Evolutionary conservation across 148 eudicot species (phyloP), one percentile per base, ranked within the genome.

Genomic region (Fagopyrum esculentum): DNA sequence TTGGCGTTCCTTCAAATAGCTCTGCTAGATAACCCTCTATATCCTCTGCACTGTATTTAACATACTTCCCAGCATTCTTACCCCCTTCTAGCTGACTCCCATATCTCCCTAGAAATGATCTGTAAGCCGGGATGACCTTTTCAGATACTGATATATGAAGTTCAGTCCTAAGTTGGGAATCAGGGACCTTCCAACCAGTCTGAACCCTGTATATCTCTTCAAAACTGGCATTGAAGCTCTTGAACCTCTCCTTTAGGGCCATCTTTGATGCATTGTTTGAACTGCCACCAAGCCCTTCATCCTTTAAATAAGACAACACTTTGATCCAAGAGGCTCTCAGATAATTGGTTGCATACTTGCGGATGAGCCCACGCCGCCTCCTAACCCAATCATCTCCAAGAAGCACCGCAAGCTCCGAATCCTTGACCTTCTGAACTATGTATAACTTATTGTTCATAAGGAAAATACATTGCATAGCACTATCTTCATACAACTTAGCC

Each of bases 111-210:
- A 90, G 66, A 81, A 96, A 96, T 3, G 94, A 76, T 46, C 98
- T 90, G 66, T 90, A 90, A 1, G 99, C 99, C 30, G 97, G 97
- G 71, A 92, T 74, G 44, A 96, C 87, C 75, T 84, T 90, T 82
- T 92, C 99, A 1, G 94, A 90, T 81, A 96, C 88, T 6, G 98
- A 96, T 77, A 96, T 96, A 74, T 88, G 73, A 72, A 96, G 99
- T 79, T 96, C 99, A 8, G 85, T 87, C 50, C 97, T 87, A 44
- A 96, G 94, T 79, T 96, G 99, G 30, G 88, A 80, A 84, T 96
- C 98, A 6, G 98, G 90, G 63, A 96, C 98, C 80, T 90, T 88
- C 99, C 99, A 96, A 50, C 88, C 85, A 46, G 98, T 86, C 78
- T 96, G 99, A 51, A 78, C 78, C 81, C 97, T 86, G 76, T 90